Evolutionary conservation across 176 grass and related monocot species (phyloP).

Genomic region (Carex pumila): DNA sequence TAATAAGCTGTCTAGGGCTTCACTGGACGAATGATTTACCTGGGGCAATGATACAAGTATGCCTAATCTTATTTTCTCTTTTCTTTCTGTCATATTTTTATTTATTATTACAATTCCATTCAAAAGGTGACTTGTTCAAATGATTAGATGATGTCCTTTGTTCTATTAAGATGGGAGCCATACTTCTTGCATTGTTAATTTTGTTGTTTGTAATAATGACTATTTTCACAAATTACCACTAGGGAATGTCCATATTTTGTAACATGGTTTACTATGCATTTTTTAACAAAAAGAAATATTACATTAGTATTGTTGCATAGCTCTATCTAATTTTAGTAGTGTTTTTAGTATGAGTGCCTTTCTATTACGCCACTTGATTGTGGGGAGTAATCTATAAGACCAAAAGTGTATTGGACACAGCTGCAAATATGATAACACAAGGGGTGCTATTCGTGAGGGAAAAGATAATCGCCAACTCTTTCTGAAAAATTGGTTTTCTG

Average conservation of each 20-base stretch:
- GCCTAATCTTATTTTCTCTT: neutral
- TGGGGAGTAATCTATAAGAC: neutral
- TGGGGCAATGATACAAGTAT: slow-evolving; percentile 95
- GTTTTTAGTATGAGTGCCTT: neutral
- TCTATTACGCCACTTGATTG: neutral
- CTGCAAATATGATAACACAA: neutral
- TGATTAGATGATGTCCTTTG: neutral
- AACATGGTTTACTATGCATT: neutral
- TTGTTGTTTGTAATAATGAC: neutral
- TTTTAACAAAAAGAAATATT: neutral
- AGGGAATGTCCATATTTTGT: neutral
- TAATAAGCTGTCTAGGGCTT: slow-evolving; percentile 89
- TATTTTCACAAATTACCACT: neutral
- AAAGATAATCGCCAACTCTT: neutral
- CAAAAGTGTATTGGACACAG: neutral
- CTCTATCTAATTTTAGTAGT: neutral
- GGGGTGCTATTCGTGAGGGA: neutral
- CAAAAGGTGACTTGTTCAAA: neutral
- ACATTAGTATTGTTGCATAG: neutral
- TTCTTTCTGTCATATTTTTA: neutral
- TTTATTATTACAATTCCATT: neutral
- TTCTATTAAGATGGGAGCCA: neutral
- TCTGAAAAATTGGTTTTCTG: slow-evolving; percentile 17
- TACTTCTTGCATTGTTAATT: neutral
- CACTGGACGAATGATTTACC: slow-evolving; percentile 99